Conservation (phyloP, 495 filamentous ascomycete species). For the Parathielavia appendiculata region DNA sequence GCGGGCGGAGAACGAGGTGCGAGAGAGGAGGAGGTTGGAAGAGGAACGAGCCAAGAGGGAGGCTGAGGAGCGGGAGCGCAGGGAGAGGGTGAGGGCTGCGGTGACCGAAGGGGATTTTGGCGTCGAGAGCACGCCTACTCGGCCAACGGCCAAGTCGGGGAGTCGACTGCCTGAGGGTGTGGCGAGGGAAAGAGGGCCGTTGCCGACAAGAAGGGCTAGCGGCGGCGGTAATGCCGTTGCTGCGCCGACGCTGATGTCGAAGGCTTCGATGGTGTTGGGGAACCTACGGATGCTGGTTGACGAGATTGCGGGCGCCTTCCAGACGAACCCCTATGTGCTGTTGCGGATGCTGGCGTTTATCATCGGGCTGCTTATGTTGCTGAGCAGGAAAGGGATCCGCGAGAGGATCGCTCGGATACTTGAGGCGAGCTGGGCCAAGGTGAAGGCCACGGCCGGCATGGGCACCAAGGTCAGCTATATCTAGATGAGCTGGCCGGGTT, state of each 20-base stretch:
- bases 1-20: constrained; percentile 50
- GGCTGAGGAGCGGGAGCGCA: constrained; percentile 23
- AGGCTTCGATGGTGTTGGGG: constrained; percentile 45
- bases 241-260: constrained; percentile 42
- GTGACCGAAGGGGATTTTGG: constrained; percentile 15
- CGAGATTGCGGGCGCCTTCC: constrained; percentile 57
- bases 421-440: constrained; percentile 71
- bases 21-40: constrained; percentile 43
- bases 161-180: background rate
- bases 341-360: constrained; percentile 75
- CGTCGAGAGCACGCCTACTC: constrained; percentile 1
- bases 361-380: constrained; percentile 69
- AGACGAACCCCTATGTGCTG: constrained; percentile 67
- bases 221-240: constrained; percentile 21
- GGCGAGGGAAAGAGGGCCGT: constrained; percentile 23
- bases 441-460: constrained; percentile 85
- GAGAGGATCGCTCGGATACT: constrained; percentile 66
- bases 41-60: constrained; percentile 42
- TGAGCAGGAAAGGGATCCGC: constrained; percentile 68
- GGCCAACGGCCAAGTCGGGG: background rate
- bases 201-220: constrained; percentile 25
- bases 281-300: constrained; percentile 59
- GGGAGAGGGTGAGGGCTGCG: constrained; percentile 10
- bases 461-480: constrained; percentile 98
- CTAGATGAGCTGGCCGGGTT: constrained; percentile 2